Conservation (phyloP, 306 rosid species). For the Morella rubra region DNA sequence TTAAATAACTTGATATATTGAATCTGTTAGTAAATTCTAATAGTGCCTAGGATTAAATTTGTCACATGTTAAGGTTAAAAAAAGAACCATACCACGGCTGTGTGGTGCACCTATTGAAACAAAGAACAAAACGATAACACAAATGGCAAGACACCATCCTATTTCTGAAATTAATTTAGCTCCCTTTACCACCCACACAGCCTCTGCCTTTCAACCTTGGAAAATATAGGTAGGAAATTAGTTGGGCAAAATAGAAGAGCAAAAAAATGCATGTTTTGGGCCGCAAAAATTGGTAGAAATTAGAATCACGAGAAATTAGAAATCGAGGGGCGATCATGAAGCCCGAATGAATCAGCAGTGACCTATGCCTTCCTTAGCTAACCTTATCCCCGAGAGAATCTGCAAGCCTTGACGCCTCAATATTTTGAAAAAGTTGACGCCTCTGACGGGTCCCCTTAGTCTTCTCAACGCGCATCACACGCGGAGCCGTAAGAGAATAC, state of each 20-base stretch:
- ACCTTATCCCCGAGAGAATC: slow-evolving; percentile 20
- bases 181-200: no score
- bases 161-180: no score
- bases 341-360: neutral
- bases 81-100: no score
- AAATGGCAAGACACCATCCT: no score
- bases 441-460: neutral
- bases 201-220: no score
- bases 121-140: no score
- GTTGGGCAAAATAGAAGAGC: neutral
- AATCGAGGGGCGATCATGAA: neutral
- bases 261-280: neutral
- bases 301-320: neutral
- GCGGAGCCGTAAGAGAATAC: neutral
- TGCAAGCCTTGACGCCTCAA: neutral
- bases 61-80: no score
- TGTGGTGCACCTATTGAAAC: no score
- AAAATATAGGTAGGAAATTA: neutral
- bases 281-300: neutral
- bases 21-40: no score
- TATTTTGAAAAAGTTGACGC: neutral
- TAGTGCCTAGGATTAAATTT: no score
- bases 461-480: slow-evolving; percentile 15
- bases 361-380: neutral
- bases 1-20: no score